A percentile compares a stretch with the other conserved stretches of the same genome.
Evolutionary conservation across 75 land plant species (phyloP).

Genomic region (Cupressus sempervirens): DNA sequence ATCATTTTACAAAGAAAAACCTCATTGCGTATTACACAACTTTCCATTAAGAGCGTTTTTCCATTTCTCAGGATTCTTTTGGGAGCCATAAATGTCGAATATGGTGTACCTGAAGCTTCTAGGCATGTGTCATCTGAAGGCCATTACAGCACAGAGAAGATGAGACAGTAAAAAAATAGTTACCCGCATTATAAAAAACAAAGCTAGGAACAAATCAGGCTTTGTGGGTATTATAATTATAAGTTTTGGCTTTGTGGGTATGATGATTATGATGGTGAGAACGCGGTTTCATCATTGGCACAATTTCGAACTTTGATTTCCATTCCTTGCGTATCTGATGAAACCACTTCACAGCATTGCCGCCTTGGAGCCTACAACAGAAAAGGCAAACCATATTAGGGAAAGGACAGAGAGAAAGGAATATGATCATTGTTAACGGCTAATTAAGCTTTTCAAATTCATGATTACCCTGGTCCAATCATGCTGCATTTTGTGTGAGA

Average conservation of each 20-base stretch:
- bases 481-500: neutral
- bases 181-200: too few relatives aligned
- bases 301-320: neutral
- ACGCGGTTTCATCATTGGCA: neutral
- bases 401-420: neutral
- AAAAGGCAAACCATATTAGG: neutral
- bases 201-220: too few relatives aligned
- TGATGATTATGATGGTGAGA: neutral
- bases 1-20: too few relatives aligned
- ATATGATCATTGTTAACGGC: neutral
- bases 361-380: slow-evolving; percentile 1
- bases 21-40: too few relatives aligned
- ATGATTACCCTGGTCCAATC: slow-evolving; percentile 2
- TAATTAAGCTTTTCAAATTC: neutral
- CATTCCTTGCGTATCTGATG: neutral
- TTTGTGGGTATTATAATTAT: neutral
- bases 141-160: too few relatives aligned
- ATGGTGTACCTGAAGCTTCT: too few relatives aligned
- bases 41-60: too few relatives aligned
- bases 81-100: too few relatives aligned
- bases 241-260: too few relatives aligned
- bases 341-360: neutral
- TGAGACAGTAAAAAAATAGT: too few relatives aligned
- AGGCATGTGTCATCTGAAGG: too few relatives aligned
- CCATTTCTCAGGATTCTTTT: too few relatives aligned